Conservation (phyloP, 768 basidiomycete genomes). For the Boletus rubroflammeus region DNA sequence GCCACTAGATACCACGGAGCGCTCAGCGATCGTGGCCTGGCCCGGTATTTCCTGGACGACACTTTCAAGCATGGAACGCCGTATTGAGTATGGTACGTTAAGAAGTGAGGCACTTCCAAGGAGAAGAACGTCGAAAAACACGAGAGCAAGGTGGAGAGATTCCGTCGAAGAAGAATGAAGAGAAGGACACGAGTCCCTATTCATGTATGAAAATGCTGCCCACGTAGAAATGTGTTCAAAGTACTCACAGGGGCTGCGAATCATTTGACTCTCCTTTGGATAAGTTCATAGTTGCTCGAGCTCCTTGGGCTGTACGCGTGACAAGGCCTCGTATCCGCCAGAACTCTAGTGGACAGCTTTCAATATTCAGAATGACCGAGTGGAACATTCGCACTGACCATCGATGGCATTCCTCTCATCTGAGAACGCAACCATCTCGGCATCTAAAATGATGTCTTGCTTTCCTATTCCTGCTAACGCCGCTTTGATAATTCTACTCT, state of each 20-base stretch:
- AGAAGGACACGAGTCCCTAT: conserved; percentile 39
- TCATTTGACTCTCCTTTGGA: conserved; percentile 19
- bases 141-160: conserved; percentile 64
- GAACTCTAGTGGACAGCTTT: conserved; percentile 50
- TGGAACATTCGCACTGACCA: conserved; percentile 43
- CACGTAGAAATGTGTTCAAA: conserved; percentile 2
- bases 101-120: conserved; percentile 61
- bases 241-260: conserved; percentile 19
- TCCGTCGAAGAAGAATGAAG: conserved; percentile 37
- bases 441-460: conserved; percentile 60
- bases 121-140: conserved; percentile 85
- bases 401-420: conserved; percentile 56
- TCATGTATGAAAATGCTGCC: not conserved
- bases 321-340: conserved; percentile 68
- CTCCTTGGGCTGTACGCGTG: conserved; percentile 53
- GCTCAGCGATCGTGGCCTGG: conserved; percentile 59
- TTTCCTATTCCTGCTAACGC: conserved; percentile 47
- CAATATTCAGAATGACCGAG: not conserved
- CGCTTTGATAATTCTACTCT: conserved; percentile 51
- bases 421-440: conserved; percentile 87
- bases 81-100: conserved; percentile 49
- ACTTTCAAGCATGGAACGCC: conserved; percentile 60
- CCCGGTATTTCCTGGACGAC: conserved; percentile 53
- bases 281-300: conserved; percentile 35
- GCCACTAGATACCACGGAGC: conserved; percentile 39